Conservation (phyloP, 2,329 filamentous ascomycete genomes). For the Plenodomus biglobosus region DNA sequence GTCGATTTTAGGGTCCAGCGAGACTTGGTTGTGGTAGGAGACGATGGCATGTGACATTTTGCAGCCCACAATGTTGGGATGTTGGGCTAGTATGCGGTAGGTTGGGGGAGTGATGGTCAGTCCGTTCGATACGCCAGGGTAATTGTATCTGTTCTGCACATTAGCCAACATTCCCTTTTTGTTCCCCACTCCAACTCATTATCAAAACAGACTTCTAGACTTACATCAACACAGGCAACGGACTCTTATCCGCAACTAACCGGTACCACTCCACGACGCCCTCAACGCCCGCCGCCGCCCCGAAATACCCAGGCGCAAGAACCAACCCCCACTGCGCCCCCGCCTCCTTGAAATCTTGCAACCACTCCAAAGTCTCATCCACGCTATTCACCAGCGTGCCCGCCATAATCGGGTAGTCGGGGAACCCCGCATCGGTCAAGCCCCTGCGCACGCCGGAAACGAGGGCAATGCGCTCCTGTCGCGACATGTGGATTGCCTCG, state of each 20-base stretch:
- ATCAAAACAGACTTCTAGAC: conserved; percentile 22
- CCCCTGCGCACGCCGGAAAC: conserved; percentile 59
- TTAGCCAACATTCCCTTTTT: conserved; percentile 5
- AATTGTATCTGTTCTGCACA: conserved; percentile 59
- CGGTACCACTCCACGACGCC: conserved; percentile 64
- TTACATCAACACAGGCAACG: conserved; percentile 63
- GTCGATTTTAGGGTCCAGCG: conserved; percentile 61
- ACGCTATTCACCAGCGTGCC: conserved; percentile 64
- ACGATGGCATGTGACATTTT: conserved; percentile 70
- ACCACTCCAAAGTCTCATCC: conserved; percentile 62
- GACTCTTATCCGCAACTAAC: conserved; percentile 61
- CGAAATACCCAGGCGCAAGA: conserved; percentile 67
- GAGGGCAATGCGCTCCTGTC: conserved; percentile 58
- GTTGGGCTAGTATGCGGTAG: conserved; percentile 60
- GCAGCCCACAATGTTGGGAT: conserved; percentile 68
- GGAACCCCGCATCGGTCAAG: conserved; percentile 58
- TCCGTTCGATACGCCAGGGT: conserved; percentile 68
- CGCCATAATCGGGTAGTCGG: conserved; percentile 62
- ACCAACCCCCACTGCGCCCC: conserved; percentile 65
- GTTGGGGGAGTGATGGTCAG: conserved; percentile 61
- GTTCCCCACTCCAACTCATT: too few species aligned
- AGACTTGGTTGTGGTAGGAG: conserved; percentile 64
- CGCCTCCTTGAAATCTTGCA: conserved; percentile 58
- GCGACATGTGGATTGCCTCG: conserved; percentile 63
- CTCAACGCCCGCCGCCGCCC: conserved; percentile 58